Base-by-base conservation (phyloP, 208 protist genomes). In the Trypanosoma boissoni region DNA sequence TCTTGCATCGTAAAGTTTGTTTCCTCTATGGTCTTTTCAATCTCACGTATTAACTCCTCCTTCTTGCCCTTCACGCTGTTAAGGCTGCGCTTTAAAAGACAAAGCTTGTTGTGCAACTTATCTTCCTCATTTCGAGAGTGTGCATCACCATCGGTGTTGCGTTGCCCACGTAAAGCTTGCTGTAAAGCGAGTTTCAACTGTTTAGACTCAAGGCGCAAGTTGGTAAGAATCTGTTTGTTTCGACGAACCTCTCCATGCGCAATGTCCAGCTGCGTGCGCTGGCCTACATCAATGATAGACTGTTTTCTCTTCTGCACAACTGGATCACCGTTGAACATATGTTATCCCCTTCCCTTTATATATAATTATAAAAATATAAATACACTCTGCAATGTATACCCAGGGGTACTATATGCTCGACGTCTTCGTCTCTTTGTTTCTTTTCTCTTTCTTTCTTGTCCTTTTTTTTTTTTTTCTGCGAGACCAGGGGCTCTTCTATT, bases 151-250 rank as follows among this genome's bases (percentile, higher is more conserved):
- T 76, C 74, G 39, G 85, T 62, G 59, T 73, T 72, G 27, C 56
- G 59, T 70, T 93, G 77, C 2, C 74, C 76, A 27, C 76, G 83
- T n/a, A 72, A 55, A 29, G 69, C 74, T 66, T 80, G 87, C 55
- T 72, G 71, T 14, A 79, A 60, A 2, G 65, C 72, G 26, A 64
- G 29, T 31, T 74, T 64, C 12, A 97, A 78, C 51, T 95, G 79
- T 44, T 94, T 96, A 70, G 96, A 96, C 48, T 96, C 88, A 18
- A 79, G 74, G 10, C 89, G 86, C 18, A 97, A 78, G 0, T 71
- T 72, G 2, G 80, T 88, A 23, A 95, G 78, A n/a, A 67, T 54
- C 31, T 96, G 88, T 23, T 91, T 87, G 74, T 97, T 97, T 34
- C 79, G 77, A 18, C 90, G 87, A 14, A 97, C 59, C 26, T 87